phyloP scores from a whole-genome alignment of 2,329 filamentous ascomycete species.

The Colletotrichum sp. region DNA sequence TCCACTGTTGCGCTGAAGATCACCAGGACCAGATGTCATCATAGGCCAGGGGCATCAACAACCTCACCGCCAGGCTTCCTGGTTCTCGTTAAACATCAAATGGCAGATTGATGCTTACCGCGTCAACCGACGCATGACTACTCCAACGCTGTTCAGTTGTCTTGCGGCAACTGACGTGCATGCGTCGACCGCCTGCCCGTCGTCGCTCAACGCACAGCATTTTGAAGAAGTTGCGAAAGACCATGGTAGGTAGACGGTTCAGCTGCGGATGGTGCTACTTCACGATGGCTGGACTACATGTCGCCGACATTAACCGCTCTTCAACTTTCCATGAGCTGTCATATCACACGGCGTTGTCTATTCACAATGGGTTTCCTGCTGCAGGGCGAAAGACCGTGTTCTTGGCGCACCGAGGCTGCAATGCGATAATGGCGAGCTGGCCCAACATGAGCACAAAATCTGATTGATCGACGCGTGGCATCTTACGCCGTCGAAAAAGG shows the following conservation, averaged over 20 bases:
- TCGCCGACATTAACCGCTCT: background rate
- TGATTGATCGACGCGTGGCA: background rate
- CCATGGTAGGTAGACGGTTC: background rate
- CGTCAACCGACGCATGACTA: background rate
- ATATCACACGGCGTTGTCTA: background rate
- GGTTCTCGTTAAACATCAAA: background rate
- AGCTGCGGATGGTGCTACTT: background rate
- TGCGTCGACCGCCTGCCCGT: background rate
- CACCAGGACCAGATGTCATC: background rate
- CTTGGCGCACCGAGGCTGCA: background rate
- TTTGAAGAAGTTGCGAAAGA: background rate
- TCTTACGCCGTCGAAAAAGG: background rate
- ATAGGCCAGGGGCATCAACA: background rate
- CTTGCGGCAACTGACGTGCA: background rate
- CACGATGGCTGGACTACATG: background rate
- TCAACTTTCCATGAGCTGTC: background rate
- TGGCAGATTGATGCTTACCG: background rate
- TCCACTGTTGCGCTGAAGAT: conserved; percentile 4
- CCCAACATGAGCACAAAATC: background rate
- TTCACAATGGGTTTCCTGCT: background rate
- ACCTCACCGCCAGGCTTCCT: background rate
- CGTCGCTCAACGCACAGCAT: background rate
- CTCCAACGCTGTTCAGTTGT: background rate
- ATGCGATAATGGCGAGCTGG: background rate
- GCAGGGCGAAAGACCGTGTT: background rate